phyloP scores from a whole-genome alignment of 805 yeast species.

The Zygotorulaspora sp. region DNA sequence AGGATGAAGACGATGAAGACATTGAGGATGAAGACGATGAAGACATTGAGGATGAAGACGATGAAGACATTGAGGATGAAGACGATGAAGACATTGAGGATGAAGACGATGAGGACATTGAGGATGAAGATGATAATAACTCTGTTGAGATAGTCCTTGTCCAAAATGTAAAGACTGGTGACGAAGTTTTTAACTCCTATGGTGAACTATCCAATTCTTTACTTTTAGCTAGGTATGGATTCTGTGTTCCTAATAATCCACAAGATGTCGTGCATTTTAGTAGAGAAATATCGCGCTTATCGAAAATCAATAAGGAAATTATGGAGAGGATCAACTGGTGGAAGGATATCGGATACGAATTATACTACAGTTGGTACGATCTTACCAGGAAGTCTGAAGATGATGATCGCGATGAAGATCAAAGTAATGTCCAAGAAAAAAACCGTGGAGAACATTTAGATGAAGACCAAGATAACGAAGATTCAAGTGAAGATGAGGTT shows the following conservation, averaged over 20 bases:
- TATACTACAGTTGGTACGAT: slow-evolving; percentile 18
- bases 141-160: slow-evolving; percentile 63
- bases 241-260: slow-evolving; percentile 50
- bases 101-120: slow-evolving; percentile 14
- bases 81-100: slow-evolving; percentile 15
- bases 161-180: slow-evolving; percentile 40
- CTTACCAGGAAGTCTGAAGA: slow-evolving; percentile 13
- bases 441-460: too few species aligned
- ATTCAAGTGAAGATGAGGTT: slow-evolving; percentile 19
- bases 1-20: neutral
- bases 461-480: too few species aligned
- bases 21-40: neutral
- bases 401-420: slow-evolving; percentile 12
- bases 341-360: slow-evolving; percentile 17
- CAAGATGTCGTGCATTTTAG: slow-evolving; percentile 59
- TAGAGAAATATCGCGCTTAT: slow-evolving; percentile 19
- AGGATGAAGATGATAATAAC: slow-evolving; percentile 18
- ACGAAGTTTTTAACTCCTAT: slow-evolving; percentile 77
- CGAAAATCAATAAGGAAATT: slow-evolving; percentile 12
- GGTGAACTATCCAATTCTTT: slow-evolving; percentile 68
- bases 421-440: too few species aligned
- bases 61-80: slow-evolving; percentile 12
- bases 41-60: slow-evolving; percentile 9
- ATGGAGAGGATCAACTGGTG: slow-evolving; percentile 25
- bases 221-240: slow-evolving; percentile 74